phyloP scores from a whole-genome alignment of 345 rosid genomes.

The Eutrema heterophyllum region DNA sequence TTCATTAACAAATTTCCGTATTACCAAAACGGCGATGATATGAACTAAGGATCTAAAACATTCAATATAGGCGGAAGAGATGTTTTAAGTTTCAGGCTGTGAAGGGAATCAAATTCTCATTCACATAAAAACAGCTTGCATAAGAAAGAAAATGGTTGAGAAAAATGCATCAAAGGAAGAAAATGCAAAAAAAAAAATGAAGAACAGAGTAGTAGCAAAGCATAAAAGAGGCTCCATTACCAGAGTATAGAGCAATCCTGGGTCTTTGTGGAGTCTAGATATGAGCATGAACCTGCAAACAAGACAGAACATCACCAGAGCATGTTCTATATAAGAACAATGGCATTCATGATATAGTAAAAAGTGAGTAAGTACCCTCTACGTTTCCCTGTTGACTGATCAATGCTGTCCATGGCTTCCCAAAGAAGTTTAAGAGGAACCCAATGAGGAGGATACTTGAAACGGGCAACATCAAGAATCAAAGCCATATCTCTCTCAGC shows the following conservation, averaged over 20 bases:
- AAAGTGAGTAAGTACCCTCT: slow-evolving; percentile 54
- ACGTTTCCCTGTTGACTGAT: slow-evolving; percentile 54
- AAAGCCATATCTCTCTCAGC: slow-evolving; percentile 86
- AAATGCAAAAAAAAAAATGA: neutral
- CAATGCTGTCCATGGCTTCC: slow-evolving; percentile 82
- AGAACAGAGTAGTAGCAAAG: too few relatives aligned
- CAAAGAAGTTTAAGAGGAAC: slow-evolving; percentile 90
- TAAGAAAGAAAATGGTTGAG: too few relatives aligned
- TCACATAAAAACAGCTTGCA: neutral
- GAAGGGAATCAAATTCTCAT: neutral
- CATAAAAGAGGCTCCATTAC: slow-evolving; percentile 17
- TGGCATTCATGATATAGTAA: neutral
- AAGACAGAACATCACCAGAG: slow-evolving; percentile 13
- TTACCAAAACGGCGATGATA: neutral
- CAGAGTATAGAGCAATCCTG: slow-evolving; percentile 81
- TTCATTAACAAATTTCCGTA: neutral
- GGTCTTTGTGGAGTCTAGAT: slow-evolving; percentile 69
- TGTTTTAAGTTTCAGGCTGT: neutral
- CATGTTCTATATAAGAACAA: neutral
- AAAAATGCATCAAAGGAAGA: neutral
- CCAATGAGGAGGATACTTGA: slow-evolving; percentile 99
- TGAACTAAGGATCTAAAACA: neutral
- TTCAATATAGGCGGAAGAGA: neutral
- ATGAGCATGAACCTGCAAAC: slow-evolving; percentile 77
- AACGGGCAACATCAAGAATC: slow-evolving; percentile 95